Conservation (phyloP, 768 basidiomycete genomes). For the Termitomyces sp. region DNA sequence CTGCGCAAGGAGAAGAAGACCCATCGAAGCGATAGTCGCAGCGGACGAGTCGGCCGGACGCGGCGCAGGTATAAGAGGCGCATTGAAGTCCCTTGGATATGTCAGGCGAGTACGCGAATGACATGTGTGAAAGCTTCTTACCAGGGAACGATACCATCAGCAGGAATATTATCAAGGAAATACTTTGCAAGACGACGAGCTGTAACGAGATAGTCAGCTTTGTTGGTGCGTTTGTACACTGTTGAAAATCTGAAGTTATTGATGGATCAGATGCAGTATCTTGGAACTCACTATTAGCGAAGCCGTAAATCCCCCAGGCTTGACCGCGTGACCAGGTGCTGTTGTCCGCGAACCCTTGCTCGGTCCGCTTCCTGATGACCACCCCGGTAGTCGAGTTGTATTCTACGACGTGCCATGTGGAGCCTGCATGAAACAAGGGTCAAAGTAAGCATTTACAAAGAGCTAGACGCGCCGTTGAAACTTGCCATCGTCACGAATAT, state of each 20-base stretch:
- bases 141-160: slow-evolving; percentile 67
- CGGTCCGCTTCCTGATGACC: slow-evolving; percentile 55
- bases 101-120: neutral
- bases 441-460: neutral
- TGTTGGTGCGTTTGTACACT: slow-evolving; percentile 61
- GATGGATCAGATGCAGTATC: neutral
- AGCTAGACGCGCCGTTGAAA: neutral
- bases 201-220: slow-evolving; percentile 53
- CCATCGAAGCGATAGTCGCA: slow-evolving; percentile 60
- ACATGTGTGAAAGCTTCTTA: slow-evolving; percentile 19
- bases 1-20: slow-evolving; percentile 53
- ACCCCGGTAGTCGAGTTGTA: slow-evolving; percentile 65
- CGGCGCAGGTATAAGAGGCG: slow-evolving; percentile 51
- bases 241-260: neutral
- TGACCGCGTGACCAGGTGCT: slow-evolving; percentile 79
- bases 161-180: slow-evolving; percentile 56
- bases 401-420: slow-evolving; percentile 61
- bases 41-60: slow-evolving; percentile 71
- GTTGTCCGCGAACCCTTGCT: slow-evolving; percentile 59
- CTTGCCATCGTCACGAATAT: slow-evolving; percentile 61
- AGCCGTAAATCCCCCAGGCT: slow-evolving; percentile 70
- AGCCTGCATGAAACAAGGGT: slow-evolving; percentile 26
- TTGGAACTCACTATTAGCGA: slow-evolving; percentile 55
- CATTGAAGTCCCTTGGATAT: slow-evolving; percentile 64
- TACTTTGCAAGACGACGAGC: slow-evolving; percentile 56